These are phyloP conservation scores for Tausonia pullulans DNA, from an alignment of 1,284 basidiomycete species.

Conservation along the genomic window DNA sequence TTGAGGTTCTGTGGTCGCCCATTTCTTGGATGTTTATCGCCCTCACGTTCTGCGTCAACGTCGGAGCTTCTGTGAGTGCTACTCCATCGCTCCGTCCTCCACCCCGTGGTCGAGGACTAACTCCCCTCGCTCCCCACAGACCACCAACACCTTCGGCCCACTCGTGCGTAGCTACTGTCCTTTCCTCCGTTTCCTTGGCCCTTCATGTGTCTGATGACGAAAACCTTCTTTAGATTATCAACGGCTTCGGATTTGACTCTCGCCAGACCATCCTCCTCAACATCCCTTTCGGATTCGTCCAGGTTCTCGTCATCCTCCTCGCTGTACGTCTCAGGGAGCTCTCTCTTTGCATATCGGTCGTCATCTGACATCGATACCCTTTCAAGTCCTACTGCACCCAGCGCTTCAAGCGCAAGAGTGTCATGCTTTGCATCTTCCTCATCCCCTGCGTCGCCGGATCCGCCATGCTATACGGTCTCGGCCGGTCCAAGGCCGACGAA, in stretches of 20 bases:
- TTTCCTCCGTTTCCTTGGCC: no score
- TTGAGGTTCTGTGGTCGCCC: slow-evolving; percentile 31
- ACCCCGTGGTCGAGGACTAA: not conserved
- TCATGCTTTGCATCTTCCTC: slow-evolving; percentile 17
- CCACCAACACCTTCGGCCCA: slow-evolving; percentile 24
- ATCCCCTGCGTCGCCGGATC: slow-evolving; percentile 15
- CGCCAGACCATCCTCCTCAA: slow-evolving; percentile 26
- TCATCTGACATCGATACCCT: slow-evolving; percentile 24
- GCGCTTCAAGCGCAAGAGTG: slow-evolving; percentile 20
- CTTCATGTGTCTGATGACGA: no score
- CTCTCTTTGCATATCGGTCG: slow-evolving; percentile 21
- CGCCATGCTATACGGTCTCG: slow-evolving; percentile 22
- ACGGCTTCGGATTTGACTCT: slow-evolving; percentile 24
- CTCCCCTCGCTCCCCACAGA: not conserved
- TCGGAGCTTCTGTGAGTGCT: slow-evolving; percentile 24
- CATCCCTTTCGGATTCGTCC: slow-evolving; percentile 23
- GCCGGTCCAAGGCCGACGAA: slow-evolving; percentile 13
- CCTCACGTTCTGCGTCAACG: slow-evolving; percentile 27
- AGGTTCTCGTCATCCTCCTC: slow-evolving; percentile 2
- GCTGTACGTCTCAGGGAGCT: slow-evolving; percentile 21
- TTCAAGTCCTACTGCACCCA: slow-evolving; percentile 1
- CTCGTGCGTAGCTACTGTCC: not conserved
- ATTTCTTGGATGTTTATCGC: slow-evolving; percentile 32
- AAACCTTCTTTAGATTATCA: slow-evolving; percentile 19
- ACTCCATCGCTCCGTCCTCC: not conserved